Evolutionary conservation across 2,329 filamentous ascomycete genomes (phyloP), one percentile per base, ranked within the genome.

Genomic region (Colletotrichum sojae): DNA sequence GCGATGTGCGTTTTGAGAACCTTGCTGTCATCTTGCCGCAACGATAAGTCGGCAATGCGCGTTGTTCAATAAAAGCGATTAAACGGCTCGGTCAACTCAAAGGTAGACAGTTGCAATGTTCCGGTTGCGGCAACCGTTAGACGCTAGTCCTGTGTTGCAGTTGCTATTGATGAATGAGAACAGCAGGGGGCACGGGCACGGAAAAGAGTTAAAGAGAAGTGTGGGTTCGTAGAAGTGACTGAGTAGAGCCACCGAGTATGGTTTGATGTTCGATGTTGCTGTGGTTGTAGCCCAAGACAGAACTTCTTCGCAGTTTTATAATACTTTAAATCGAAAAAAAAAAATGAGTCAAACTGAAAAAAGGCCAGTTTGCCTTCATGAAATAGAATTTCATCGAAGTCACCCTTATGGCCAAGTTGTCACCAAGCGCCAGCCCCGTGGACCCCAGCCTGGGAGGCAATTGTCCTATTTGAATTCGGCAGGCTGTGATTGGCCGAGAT

Each of bases 401-500:
- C 60, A 40, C 51, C 25, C 62, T 46, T 62, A 49, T 63, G 62
- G 58, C 63, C 70, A 71, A 67, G 45, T 59, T 71, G 70, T 71
- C 60, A 68, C 62, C 40, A 61, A 57, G 20, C 2, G 10, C 20
- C 20, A 18, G 43, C 52, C 40, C 67, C 40, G 25, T 56, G 27
- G 45, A 20, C 16, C 46, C 58, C 58, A 61, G 49, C 20, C 31
- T 63, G 53, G 46, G 57, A 67, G 59, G 67, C 70, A 55, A 71
- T 55, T 40, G 39, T 52, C 63, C 48, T 61, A 71, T 71, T 71
- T 60, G 54, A 71, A 71, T 71, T 71, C 68, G 70, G 70, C 70
- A 69, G 25, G 25, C 6, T 6, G 2, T 71, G 31, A 65, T 71
- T 71, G 70, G 70, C 6, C 12, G 3, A 1, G 6, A 9, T 18